A percentile compares a stretch with the other conserved stretches of the same genome.
These are phyloP conservation scores for Tephrocybe sp. DNA, from an alignment of 768 basidiomycete species.

Conservation along the genomic window DNA sequence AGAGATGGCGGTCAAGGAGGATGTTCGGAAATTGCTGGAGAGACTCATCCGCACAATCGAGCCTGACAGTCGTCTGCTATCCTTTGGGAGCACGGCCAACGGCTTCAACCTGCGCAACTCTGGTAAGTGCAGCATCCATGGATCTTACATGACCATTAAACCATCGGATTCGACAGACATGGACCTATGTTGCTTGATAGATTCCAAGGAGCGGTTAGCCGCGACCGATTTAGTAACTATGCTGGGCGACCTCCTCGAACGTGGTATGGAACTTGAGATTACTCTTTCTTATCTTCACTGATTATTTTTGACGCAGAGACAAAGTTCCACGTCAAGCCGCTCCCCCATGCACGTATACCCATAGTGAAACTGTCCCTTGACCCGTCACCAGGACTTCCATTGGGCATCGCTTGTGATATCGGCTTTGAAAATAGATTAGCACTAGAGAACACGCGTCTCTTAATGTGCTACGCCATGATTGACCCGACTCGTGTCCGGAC, in stretches of 20 bases:
- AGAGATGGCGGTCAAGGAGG: slow-evolving; percentile 93
- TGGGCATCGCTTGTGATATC: slow-evolving; percentile 96
- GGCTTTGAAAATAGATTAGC: slow-evolving; percentile 98
- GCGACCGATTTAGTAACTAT: slow-evolving; percentile 91
- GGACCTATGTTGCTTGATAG: slow-evolving; percentile 97
- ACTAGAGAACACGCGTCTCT: slow-evolving; percentile 92
- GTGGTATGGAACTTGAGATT: slow-evolving; percentile 54
- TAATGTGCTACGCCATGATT: slow-evolving; percentile 97
- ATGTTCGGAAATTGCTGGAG: slow-evolving; percentile 92
- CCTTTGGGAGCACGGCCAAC: slow-evolving; percentile 96
- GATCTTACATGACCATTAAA: slow-evolving; percentile 1
- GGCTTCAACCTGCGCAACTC: slow-evolving; percentile 97
- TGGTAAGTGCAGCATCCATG: slow-evolving; percentile 44
- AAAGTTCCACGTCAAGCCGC: slow-evolving; percentile 92
- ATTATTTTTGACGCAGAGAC: slow-evolving; percentile 58
- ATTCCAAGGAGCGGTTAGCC: slow-evolving; percentile 75
- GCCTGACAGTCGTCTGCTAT: slow-evolving; percentile 84
- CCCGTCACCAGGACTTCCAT: slow-evolving; percentile 76
- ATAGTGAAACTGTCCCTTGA: slow-evolving; percentile 96
- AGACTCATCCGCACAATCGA: slow-evolving; percentile 94
- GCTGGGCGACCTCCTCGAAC: slow-evolving; percentile 90
- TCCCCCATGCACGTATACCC: slow-evolving; percentile 96
- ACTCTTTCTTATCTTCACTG: neutral
- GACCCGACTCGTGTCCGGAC: slow-evolving; percentile 93
- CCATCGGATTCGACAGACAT: slow-evolving; percentile 64